Conservation (phyloP, 805 yeast genomes). For the Candida hungchunana region DNA sequence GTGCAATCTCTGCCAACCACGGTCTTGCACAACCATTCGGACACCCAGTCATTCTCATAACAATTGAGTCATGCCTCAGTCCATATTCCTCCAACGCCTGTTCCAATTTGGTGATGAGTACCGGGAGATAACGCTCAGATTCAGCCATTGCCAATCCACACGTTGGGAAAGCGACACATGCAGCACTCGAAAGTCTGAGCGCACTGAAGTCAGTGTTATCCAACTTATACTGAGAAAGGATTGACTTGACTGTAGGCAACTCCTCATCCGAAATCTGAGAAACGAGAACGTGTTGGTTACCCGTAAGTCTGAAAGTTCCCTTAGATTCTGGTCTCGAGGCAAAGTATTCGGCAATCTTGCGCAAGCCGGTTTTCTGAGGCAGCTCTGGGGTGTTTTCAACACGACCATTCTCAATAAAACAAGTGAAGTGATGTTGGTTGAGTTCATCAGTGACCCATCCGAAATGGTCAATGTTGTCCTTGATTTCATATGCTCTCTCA, state of each 20-base stretch:
- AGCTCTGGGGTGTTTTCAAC: slow-evolving; percentile 87
- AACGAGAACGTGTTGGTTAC: slow-evolving; percentile 87
- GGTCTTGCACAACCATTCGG: slow-evolving; percentile 99
- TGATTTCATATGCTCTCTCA: slow-evolving; percentile 69
- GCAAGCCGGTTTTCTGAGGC: slow-evolving; percentile 86
- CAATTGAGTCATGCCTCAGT: slow-evolving; percentile 87
- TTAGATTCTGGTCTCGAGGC: slow-evolving; percentile 41
- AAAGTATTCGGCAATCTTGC: slow-evolving; percentile 70
- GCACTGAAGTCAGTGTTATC: slow-evolving; percentile 83
- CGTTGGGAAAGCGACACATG: slow-evolving; percentile 98
- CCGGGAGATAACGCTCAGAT: slow-evolving; percentile 85
- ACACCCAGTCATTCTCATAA: slow-evolving; percentile 98
- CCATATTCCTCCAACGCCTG: slow-evolving; percentile 88
- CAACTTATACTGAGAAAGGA: slow-evolving; percentile 69
- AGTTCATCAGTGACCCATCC: slow-evolving; percentile 91
- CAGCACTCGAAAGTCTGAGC: slow-evolving; percentile 84
- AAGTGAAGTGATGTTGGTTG: slow-evolving; percentile 85
- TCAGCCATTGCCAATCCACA: slow-evolving; percentile 99
- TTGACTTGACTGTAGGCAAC: slow-evolving; percentile 52
- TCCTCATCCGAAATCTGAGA: slow-evolving; percentile 70
- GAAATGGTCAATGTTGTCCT: slow-evolving; percentile 83
- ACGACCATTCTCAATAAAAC: slow-evolving; percentile 94
- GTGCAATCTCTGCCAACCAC: slow-evolving; percentile 94
- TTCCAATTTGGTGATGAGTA: slow-evolving; percentile 75
- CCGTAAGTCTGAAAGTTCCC: slow-evolving; percentile 90